Evolutionary conservation across 768 basidiomycete genomes (phyloP), one percentile per base, ranked within the genome.

Genomic region (Lactarius sanguifluus): DNA sequence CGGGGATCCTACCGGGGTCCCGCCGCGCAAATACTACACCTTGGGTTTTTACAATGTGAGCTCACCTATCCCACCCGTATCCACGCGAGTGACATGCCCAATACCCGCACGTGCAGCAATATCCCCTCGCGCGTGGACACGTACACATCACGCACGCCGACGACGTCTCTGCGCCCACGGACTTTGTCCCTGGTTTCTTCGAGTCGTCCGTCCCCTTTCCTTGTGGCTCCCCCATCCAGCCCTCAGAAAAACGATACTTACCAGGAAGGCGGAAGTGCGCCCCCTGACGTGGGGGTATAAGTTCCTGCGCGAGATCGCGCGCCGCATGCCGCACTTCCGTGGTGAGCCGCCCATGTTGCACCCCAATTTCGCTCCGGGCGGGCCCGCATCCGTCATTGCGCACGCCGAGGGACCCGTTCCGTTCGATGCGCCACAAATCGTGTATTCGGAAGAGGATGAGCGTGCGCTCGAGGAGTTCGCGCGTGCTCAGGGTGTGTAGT

Each of bases 261-360:
- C 47, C 59, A 77, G 76, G 18, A 63, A 70, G 50, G 74, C 69
- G 16, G 76, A 77, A 50, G 59, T 88, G 6, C 79, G 72, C 1
- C 74, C 80, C n/a, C 66, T 87, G 55, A 76, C 76, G 61, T 83
- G 83, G 79, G 77, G 72, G 0, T 89, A 87, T 73, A 89, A 89
- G 69, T 80, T 79, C 63, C 61, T 72, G 5, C 79, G 86, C 1
- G 87, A 89, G 75, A 67, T 85, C 13, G 76, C 78, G 4, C 81
- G 88, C 50, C 82, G 87, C 15, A 84, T 86, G 81, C 62, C 72
- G 18, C 67, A 63, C 38, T 79, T 77, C 54, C 73, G 77, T 30
- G 77, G 78, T 34, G 77, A 78, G 64, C 66, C 71, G 28, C 64
- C 63, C 3, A 58, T 64, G 8, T 50, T 50, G 23, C 73, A 75